These are phyloP conservation scores for Syzygium aqueum DNA, from an alignment of 345 rosid species.

Conservation along the genomic window DNA sequence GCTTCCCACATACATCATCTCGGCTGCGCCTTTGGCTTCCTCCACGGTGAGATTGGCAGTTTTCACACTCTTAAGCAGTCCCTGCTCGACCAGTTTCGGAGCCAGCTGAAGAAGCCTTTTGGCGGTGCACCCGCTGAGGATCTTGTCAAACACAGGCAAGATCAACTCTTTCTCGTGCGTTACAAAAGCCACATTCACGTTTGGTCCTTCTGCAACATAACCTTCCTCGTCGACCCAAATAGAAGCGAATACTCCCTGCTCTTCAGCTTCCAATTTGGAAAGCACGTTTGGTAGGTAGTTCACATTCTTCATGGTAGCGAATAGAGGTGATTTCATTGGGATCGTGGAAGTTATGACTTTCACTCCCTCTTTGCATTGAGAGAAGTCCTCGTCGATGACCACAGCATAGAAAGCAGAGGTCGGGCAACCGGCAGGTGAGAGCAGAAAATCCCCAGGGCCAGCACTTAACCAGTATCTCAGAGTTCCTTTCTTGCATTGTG, in stretches of 20 bases:
- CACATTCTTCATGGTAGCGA: conserved; percentile 53
- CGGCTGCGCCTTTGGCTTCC: conserved; percentile 42
- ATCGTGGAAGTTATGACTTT: conserved; percentile 50
- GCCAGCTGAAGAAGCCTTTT: conserved; percentile 54
- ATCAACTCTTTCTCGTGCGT: conserved; percentile 44
- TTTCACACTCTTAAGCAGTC: conserved; percentile 31
- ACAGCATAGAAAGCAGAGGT: conserved; percentile 64
- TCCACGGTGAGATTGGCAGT: conserved; percentile 26
- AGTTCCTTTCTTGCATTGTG: conserved; percentile 54
- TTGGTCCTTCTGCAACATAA: conserved; percentile 59
- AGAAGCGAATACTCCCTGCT: conserved; percentile 45
- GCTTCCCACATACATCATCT: conserved; percentile 70
- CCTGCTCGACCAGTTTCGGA: conserved; percentile 42
- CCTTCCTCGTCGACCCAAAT: conserved; percentile 61
- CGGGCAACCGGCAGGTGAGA: conserved; percentile 50
- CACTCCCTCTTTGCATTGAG: conserved; percentile 48
- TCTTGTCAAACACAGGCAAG: conserved; percentile 51
- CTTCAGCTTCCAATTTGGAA: conserved; percentile 61
- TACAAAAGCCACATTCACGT: conserved; percentile 55
- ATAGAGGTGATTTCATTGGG: conserved; percentile 51
- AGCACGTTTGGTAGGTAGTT: conserved; percentile 64
- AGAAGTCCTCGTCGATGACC: conserved; percentile 39
- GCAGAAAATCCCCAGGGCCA: conserved; percentile 64
- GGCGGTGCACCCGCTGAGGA: conserved; percentile 67
- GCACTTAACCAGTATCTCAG: conserved; percentile 58